Evolutionary conservation across 75 land plant genomes (phyloP), one percentile per base, ranked within the genome.

Genomic region (Larix kaempferi): DNA sequence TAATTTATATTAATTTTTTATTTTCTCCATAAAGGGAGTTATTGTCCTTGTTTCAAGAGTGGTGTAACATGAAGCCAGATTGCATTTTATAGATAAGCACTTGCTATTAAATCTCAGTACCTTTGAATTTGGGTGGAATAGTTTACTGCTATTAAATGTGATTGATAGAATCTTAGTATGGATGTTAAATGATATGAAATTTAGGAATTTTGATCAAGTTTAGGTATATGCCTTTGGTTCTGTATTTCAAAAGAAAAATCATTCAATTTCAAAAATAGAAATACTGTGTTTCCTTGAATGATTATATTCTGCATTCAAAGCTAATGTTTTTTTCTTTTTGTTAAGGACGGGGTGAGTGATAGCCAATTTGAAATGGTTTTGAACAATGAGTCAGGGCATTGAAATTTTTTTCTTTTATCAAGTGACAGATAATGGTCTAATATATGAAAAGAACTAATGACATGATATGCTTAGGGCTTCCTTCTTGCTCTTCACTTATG

Each of bases 401-500:
- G 25, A 78, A 82, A 41, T 59, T 41, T 55, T 85, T 76, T 2
- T 37, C 57, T 75, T 55, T 21, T 15, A 8, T 44, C 52, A 44
- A 44, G 10, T 10, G 52, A 44, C 6, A 44, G 10, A 44, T 44
- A 44, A 2, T 44, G 52, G 52, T 44, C 52, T 44, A 7, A 44
- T 41, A 44, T 44, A 44, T 44, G 52, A 44, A 10, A 44, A 44
- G 52, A 44, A 44, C 44, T 7, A 44, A 44, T 44, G 52, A 44
- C 52, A 44, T 7, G 52, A 44, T 44, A 44, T 6, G 7, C 52
- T 44, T 6, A 44, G 8, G 10, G 52, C n/a, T 29, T 88, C 94
- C 57, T 93, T 93, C 78, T 84, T 96, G 1, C 89, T 93, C 19
- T 76, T 90, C 4, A 84, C 87, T 25, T 93, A 96, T 78, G 94